Conservation (phyloP, 106 monocot species). For the Apostasia ramifera region DNA sequence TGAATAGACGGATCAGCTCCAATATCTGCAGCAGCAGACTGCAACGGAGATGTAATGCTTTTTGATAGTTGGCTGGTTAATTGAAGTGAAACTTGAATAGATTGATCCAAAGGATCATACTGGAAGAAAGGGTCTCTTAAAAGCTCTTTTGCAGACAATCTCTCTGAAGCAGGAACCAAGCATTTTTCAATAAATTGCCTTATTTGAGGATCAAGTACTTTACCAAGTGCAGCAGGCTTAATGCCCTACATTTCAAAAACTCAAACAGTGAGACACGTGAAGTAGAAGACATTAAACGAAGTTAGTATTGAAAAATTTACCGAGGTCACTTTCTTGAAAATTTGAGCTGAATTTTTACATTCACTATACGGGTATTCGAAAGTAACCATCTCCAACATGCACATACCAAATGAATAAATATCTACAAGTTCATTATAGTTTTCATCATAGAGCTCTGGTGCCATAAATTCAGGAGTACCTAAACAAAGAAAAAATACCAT, state of each 20-base stretch:
- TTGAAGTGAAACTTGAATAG: conserved; percentile 1
- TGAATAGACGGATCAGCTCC: conserved; percentile 15
- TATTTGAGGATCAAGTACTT: conserved; percentile 32
- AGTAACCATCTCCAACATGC: conserved; percentile 68
- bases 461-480: conserved; percentile 88
- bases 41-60: not conserved
- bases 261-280: not conserved
- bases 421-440: conserved; percentile 69
- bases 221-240: conserved; percentile 57
- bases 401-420: conserved; percentile 82
- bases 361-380: conserved; percentile 79
- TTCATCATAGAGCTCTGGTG: conserved; percentile 72
- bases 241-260: conserved; percentile 30
- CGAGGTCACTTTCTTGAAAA: conserved; percentile 60
- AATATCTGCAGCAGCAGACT: conserved; percentile 18
- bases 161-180: conserved; percentile 52
- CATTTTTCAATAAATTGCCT: conserved; percentile 68
- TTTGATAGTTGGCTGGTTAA: not conserved
- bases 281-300: no score
- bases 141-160: conserved; percentile 59
- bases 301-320: conserved; percentile 20
- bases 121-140: conserved; percentile 61
- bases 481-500: not conserved
- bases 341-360: conserved; percentile 70
- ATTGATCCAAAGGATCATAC: conserved; percentile 11